Base-by-base conservation (phyloP, 2,329 filamentous ascomycete genomes). In the Talaromyces sp. region DNA sequence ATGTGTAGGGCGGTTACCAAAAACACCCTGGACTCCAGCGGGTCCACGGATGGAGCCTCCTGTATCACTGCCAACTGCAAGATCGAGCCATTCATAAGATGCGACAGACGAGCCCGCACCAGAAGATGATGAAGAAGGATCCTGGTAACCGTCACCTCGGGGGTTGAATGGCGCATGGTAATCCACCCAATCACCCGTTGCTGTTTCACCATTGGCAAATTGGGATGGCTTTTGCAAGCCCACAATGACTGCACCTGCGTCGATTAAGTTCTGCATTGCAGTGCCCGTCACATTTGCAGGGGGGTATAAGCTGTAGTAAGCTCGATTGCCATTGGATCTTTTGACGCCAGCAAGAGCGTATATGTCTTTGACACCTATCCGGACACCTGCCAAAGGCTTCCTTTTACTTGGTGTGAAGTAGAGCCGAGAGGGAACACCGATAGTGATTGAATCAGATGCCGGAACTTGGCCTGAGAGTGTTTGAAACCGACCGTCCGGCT, bases 351-450 rank as follows among this genome's bases (percentile, higher is more conserved):
- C 76, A 39, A 87, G 71, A 57, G 83, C 75, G 61, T 79, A 84
- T 32, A 86, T 82, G 60, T 88, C 85, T 63, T 88, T 88, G 50
- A 87, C 76, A 2, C 79, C 84, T 1, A 87, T 65, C 14, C 85
- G 77, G 3, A 86, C 78, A 22, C 86, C 85, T 6, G 82, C 81
- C 0, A 87, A 72, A 1, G 84, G 84, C n/a, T 61, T 54, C 9
- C 57, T 45, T 0, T 19, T 9, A 2, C 57, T 64, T 44, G 74
- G 78, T 2, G 75, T 80, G 67, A 74, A 84, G 69, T 86, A 86
- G 0, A 87, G 71, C 4, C 84, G 75, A 2, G 84, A 86, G 2
- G 84, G 84, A 0, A 87, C 84, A 11, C 72, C 78, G 33, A 79
- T 74, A 9, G 72, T 78, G 33, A 49, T 24, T 9, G 51, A 48